phyloP scores from a whole-genome alignment of 2,329 filamentous ascomycete genomes.

The Verticillium isaacii region DNA sequence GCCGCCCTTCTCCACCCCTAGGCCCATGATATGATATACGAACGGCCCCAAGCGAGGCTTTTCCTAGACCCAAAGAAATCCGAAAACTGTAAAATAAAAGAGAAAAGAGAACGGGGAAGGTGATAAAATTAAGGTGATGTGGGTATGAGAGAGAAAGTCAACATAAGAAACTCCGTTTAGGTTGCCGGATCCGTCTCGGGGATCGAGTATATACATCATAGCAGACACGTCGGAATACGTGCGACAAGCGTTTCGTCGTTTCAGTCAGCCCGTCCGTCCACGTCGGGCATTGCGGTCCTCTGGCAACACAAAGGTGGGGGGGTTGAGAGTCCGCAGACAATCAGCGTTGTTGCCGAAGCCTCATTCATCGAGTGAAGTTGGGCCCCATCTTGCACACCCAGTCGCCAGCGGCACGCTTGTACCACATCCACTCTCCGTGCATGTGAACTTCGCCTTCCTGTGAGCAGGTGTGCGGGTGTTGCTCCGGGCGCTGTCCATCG shows the following conservation, averaged over 20 bases:
- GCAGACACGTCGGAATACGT: background rate
- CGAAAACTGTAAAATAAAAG: background rate
- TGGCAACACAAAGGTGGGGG: too few relatives aligned
- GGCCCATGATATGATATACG: background rate
- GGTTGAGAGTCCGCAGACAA: too few relatives aligned
- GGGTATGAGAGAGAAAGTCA: background rate
- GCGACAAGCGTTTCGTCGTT: background rate
- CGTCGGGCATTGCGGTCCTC: too few relatives aligned
- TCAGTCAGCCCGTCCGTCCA: background rate
- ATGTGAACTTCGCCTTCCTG: too few relatives aligned
- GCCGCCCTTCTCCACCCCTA: background rate
- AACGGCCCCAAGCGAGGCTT: background rate
- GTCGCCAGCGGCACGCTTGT: slow-evolving; percentile 29
- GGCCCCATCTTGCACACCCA: slow-evolving; percentile 6
- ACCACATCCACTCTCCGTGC: slow-evolving; percentile 12
- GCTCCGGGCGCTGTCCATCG: slow-evolving; percentile 29
- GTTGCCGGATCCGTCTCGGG: background rate
- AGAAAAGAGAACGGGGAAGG: background rate
- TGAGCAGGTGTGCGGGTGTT: too few relatives aligned
- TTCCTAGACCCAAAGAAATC: background rate
- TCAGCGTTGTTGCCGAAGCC: too few relatives aligned
- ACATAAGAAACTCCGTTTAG: background rate
- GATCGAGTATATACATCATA: background rate
- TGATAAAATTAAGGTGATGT: background rate
- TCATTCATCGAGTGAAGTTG: background rate